phyloP scores from a whole-genome alignment of 2,329 filamentous ascomycete genomes.

The Fusarium redolens region DNA sequence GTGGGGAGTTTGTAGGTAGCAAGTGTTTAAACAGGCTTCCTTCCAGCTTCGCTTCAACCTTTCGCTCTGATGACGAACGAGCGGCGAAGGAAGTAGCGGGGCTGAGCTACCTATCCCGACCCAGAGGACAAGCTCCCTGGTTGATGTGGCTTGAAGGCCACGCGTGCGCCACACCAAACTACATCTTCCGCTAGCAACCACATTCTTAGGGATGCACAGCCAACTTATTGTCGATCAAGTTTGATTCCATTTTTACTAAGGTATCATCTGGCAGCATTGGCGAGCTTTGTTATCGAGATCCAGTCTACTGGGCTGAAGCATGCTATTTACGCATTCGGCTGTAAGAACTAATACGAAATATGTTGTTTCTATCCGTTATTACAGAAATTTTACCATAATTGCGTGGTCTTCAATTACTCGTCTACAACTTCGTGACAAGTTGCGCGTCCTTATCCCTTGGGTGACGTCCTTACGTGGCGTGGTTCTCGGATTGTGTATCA shows the following conservation, averaged over 20 bases:
- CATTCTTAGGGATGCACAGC: background rate
- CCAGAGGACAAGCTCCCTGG: conserved; percentile 11
- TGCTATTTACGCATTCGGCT: background rate
- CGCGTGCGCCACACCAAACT: conserved; percentile 33
- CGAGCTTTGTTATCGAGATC: background rate
- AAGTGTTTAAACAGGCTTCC: conserved; percentile 26
- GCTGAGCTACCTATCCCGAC: conserved; percentile 28
- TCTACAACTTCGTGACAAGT: conserved; percentile 8
- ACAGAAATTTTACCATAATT: background rate
- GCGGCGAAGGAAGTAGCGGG: conserved; percentile 33
- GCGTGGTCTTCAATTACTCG: background rate
- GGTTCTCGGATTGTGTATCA: conserved; percentile 6
- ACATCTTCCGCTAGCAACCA: background rate
- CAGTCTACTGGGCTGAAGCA: background rate
- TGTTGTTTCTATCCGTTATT: too few species aligned
- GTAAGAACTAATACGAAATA: background rate
- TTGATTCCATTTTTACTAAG: background rate
- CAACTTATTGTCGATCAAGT: background rate
- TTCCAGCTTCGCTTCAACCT: conserved; percentile 9
- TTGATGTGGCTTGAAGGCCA: conserved; percentile 24
- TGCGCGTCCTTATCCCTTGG: conserved; percentile 16
- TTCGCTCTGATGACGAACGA: conserved; percentile 38
- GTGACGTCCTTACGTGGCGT: conserved; percentile 30
- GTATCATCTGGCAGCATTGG: background rate
- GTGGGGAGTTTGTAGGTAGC: background rate